phyloP scores from a whole-genome alignment of 306 rosid species.

The Prunus davidiana region DNA sequence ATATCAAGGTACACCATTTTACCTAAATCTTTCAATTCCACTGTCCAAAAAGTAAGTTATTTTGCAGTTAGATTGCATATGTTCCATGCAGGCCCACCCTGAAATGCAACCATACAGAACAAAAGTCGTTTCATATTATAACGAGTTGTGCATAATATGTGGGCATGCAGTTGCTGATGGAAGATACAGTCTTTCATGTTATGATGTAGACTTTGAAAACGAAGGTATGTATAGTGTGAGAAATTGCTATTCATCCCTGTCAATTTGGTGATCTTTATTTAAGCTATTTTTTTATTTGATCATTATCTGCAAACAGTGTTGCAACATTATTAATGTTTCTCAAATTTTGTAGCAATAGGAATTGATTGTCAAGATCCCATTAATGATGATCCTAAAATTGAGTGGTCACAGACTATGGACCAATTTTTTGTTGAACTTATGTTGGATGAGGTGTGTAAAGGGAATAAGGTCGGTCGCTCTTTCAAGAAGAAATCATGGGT shows the following conservation, averaged over 20 bases:
- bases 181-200: constrained; percentile 63
- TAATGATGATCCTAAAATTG: constrained; percentile 16
- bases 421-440: constrained; percentile 47
- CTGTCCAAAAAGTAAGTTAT: not conserved
- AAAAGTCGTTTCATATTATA: constrained; percentile 33
- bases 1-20: constrained; percentile 35
- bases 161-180: constrained; percentile 64
- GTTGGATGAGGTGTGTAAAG: constrained; percentile 48
- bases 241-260: not conserved
- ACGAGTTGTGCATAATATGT: constrained; percentile 50
- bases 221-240: constrained; percentile 13
- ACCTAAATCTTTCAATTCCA: constrained; percentile 14
- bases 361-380: constrained; percentile 11
- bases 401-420: constrained; percentile 32
- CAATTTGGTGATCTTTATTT: not conserved
- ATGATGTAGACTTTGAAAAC: constrained; percentile 29
- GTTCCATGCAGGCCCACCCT: constrained; percentile 46
- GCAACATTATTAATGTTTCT: not conserved
- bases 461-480: constrained; percentile 40
- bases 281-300: not conserved
- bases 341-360: constrained; percentile 4
- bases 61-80: not conserved
- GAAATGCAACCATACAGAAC: constrained; percentile 39
- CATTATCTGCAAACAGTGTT: not conserved
- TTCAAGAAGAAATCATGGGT: constrained; percentile 51